A percentile compares a stretch with the other conserved stretches of the same genome.
Evolutionary conservation across 306 rosid genomes (phyloP).

Genomic region (Casuarina cunninghamiana): DNA sequence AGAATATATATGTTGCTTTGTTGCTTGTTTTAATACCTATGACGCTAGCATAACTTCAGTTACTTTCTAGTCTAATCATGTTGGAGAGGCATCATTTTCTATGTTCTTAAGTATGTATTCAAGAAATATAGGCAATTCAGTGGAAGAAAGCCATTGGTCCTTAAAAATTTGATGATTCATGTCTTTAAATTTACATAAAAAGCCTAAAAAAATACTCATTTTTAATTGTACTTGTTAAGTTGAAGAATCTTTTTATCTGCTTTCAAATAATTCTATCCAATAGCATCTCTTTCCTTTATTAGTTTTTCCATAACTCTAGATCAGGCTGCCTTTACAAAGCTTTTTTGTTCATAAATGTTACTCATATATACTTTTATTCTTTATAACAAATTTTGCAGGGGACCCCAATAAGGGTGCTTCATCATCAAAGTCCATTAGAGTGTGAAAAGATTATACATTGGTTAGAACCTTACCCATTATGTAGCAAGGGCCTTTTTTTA

Average conservation of each 20-base stretch:
- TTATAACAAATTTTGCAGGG: slow-evolving; percentile 70
- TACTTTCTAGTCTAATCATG: not conserved
- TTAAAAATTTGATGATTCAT: not conserved
- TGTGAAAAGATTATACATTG: slow-evolving; percentile 90
- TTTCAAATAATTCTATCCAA: not conserved
- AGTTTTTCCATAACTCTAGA: not conserved
- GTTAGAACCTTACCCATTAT: slow-evolving; percentile 39
- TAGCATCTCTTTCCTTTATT: not conserved
- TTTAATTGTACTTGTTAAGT: not conserved
- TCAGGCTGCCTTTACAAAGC: not conserved
- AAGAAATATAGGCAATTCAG: not conserved
- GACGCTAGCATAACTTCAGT: not conserved
- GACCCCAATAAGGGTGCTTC: slow-evolving; percentile 95
- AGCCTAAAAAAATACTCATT: not conserved
- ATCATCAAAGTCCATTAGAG: slow-evolving; percentile 91
- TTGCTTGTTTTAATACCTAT: not conserved
- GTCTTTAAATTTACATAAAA: not conserved
- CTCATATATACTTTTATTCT: slow-evolving; percentile 17
- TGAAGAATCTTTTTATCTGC: not conserved
- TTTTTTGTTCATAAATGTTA: not conserved
- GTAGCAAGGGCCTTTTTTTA: not conserved
- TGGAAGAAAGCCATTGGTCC: not conserved
- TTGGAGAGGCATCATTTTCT: not conserved
- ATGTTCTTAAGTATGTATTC: not conserved
- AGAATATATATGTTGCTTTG: not conserved